Percentiles rank a stretch among this genome's conserved stretches.
Conservation (phyloP, 2,329 filamentous ascomycete genomes). For the Xenoacremonium recifei region DNA sequence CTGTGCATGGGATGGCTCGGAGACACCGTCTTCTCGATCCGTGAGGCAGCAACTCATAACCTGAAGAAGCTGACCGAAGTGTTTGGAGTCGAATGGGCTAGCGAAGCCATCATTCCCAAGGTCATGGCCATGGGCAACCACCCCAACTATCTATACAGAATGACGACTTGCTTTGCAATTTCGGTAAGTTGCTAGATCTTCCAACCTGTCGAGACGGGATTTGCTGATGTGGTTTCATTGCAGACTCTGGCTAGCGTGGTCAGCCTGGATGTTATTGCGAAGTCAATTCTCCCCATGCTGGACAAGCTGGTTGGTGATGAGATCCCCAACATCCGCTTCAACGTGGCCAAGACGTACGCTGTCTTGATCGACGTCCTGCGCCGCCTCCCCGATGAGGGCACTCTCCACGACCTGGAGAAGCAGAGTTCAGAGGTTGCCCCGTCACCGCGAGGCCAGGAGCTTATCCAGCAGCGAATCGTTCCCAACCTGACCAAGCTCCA, state of each 20-base stretch:
- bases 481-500: constrained; percentile 93
- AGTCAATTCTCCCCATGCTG: constrained; percentile 92
- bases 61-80: constrained; percentile 98
- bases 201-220: not conserved
- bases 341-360: constrained; percentile 96
- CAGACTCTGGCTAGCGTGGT: constrained; percentile 95
- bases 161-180: constrained; percentile 99
- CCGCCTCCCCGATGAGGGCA: constrained; percentile 84
- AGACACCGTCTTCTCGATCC: constrained; percentile 97
- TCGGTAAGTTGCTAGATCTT: constrained; percentile 63
- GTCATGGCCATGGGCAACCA: constrained; percentile 98
- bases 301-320: constrained; percentile 91
- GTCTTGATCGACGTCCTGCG: constrained; percentile 89
- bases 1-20: constrained; percentile 99
- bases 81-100: constrained; percentile 97
- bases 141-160: constrained; percentile 97
- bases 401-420: constrained; percentile 82
- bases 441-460: constrained; percentile 70
- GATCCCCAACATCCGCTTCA: constrained; percentile 99
- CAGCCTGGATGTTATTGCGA: constrained; percentile 87
- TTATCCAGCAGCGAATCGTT: constrained; percentile 83
- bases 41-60: constrained; percentile 95
- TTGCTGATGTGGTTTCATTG: not conserved
- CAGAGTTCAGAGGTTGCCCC: constrained; percentile 60
- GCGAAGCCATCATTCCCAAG: constrained; percentile 95